Evolutionary conservation across 108 stramenopile genomes (phyloP).

Genomic region (Fistulifera solaris): DNA sequence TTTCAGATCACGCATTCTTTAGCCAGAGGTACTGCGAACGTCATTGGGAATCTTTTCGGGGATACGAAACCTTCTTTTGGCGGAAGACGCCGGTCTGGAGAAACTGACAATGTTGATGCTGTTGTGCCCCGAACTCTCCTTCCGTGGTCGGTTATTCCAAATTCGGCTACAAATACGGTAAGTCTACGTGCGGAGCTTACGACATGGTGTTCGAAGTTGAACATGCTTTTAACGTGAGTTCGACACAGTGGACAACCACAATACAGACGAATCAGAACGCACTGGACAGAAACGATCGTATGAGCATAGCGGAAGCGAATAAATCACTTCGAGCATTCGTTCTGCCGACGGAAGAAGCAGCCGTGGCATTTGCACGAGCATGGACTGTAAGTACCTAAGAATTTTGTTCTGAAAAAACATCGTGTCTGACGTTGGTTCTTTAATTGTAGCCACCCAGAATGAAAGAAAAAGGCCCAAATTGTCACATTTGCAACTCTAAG

Average conservation of each 20-base stretch:
- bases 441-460: no score
- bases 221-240: background rate
- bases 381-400: conserved; percentile 15
- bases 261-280: conserved; percentile 51
- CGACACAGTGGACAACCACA: conserved; percentile 37
- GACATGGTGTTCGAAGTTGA: no score
- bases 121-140: conserved; percentile 44
- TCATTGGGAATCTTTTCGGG: conserved; percentile 36
- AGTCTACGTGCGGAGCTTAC: background rate
- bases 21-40: conserved; percentile 29
- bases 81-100: conserved; percentile 6
- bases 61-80: conserved; percentile 6
- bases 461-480: conserved; percentile 16
- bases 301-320: conserved; percentile 18
- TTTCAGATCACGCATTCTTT: conserved; percentile 7
- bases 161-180: conserved; percentile 28
- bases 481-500: conserved; percentile 31
- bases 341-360: conserved; percentile 32
- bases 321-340: conserved; percentile 35
- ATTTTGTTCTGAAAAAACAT: no score
- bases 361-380: conserved; percentile 26
- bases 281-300: conserved; percentile 33
- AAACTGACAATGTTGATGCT: conserved; percentile 6
- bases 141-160: conserved; percentile 64
- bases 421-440: no score